These are phyloP conservation scores for Pythium dissimile DNA, from an alignment of 352 stramenopile species.

Conservation along the genomic window DNA sequence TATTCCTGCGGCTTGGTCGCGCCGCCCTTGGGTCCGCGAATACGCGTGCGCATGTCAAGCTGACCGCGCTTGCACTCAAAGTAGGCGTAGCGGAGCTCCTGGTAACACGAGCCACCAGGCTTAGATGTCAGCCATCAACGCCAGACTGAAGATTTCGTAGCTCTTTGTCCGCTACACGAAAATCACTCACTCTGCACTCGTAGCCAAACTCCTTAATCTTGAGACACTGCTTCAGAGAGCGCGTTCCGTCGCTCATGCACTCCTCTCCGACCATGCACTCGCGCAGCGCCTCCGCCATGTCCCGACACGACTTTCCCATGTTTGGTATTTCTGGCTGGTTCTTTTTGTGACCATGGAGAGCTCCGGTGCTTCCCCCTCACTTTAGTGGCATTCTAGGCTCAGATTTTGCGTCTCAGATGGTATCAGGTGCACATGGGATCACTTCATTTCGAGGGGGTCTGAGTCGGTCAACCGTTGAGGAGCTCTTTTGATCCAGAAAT, in stretches of 20 bases:
- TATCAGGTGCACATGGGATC: neutral
- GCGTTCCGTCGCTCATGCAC: conserved; percentile 75
- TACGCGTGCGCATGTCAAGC: conserved; percentile 80
- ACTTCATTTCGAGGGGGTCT: too few relatives aligned
- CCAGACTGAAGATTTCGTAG: too few relatives aligned
- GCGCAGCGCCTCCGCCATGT: conserved; percentile 76
- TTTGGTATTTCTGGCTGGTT: neutral
- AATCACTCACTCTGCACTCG: conserved; percentile 57
- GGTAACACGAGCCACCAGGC: neutral
- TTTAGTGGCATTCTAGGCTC: neutral
- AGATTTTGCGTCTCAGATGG: neutral
- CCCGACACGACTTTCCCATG: conserved; percentile 82
- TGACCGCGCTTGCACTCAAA: conserved; percentile 86
- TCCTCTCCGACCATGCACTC: conserved; percentile 78
- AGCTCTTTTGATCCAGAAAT: neutral
- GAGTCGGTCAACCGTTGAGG: too few relatives aligned
- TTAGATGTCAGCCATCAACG: neutral
- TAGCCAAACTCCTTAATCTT: conserved; percentile 56
- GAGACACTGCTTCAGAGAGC: conserved; percentile 76
- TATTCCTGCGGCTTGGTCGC: conserved; percentile 40
- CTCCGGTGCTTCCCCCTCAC: too few relatives aligned
- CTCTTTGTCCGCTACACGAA: too few relatives aligned
- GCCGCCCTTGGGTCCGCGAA: conserved; percentile 74
- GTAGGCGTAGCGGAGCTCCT: conserved; percentile 77
- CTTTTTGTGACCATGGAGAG: neutral